Percentiles rank a stretch among this genome's conserved stretches.
These are phyloP conservation scores for Elsinoe arachidis DNA, from an alignment of 2,329 filamentous ascomycete genomes.

Conservation along the genomic window DNA sequence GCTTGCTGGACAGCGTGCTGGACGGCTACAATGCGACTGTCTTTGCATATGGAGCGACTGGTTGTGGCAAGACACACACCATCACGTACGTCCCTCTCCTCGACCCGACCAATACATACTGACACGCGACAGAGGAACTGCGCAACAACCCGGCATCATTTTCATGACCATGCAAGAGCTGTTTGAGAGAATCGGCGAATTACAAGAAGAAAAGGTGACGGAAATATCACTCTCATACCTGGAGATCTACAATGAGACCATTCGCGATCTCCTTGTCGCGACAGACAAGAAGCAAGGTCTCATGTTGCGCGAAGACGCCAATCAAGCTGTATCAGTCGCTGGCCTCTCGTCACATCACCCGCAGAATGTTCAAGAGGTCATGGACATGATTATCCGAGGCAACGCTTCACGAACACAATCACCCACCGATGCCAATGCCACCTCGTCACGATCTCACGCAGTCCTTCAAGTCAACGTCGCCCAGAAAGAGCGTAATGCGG, in stretches of 20 bases:
- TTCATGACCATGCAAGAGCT: constrained; percentile 98
- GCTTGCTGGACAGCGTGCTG: constrained; percentile 84
- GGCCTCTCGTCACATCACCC: constrained; percentile 88
- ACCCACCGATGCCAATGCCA: constrained; percentile 92
- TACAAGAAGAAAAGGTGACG: constrained; percentile 75
- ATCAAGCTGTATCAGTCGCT: constrained; percentile 83
- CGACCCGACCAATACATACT: background rate
- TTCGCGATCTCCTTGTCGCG: constrained; percentile 85
- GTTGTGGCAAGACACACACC: constrained; percentile 97
- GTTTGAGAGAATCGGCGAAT: constrained; percentile 89
- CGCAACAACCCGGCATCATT: constrained; percentile 92
- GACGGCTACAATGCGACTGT: constrained; percentile 99
- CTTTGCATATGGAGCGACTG: constrained; percentile 95
- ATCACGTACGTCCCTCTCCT: constrained; percentile 47
- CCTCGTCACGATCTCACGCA: constrained; percentile 92
- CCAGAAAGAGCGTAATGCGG: constrained; percentile 86
- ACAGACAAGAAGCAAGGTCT: constrained; percentile 73
- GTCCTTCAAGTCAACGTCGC: constrained; percentile 96
- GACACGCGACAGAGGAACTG: constrained; percentile 52
- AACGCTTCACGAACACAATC: constrained; percentile 95
- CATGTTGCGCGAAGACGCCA: constrained; percentile 89
- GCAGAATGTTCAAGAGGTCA: constrained; percentile 81
- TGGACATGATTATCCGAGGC: constrained; percentile 96
- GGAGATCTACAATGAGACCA: constrained; percentile 99
- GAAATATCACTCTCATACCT: constrained; percentile 91